These are phyloP conservation scores for Colletotrichum spaethianum DNA, from an alignment of 2,329 filamentous ascomycete species.

Conservation along the genomic window DNA sequence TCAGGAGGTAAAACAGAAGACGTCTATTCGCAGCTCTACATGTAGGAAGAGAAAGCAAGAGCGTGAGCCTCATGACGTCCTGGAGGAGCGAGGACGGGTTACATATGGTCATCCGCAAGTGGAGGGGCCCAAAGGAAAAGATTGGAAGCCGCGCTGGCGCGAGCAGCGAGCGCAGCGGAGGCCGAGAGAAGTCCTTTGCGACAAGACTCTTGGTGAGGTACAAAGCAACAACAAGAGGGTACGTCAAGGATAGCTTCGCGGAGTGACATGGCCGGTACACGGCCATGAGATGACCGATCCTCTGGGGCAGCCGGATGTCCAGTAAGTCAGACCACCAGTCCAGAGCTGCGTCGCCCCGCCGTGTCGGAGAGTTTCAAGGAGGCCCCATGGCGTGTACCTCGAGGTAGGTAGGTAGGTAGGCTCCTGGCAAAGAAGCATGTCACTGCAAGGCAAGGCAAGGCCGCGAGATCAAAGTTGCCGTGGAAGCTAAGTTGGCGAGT, in stretches of 20 bases:
- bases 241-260: slow-evolving; percentile 7
- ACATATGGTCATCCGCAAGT: slow-evolving; percentile 20
- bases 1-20: too few species aligned
- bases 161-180: slow-evolving; percentile 10
- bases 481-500: background rate
- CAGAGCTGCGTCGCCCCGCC: background rate
- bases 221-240: background rate
- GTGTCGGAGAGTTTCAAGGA: background rate
- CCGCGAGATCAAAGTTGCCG: background rate
- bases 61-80: background rate
- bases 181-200: slow-evolving; percentile 30
- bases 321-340: background rate
- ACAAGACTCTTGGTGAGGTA: slow-evolving; percentile 26
- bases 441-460: slow-evolving; percentile 3
- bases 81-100: slow-evolving; percentile 10
- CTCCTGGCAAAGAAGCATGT: background rate
- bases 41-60: background rate
- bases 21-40: background rate
- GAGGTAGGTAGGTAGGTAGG: background rate
- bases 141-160: background rate
- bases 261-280: background rate
- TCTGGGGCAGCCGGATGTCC: background rate
- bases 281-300: background rate
- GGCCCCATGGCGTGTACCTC: background rate
- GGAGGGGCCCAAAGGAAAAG: slow-evolving; percentile 6